Evolutionary conservation across 176 grass and related monocot species (phyloP), one percentile per base, ranked within the genome.

Genomic region (Rhipidocladum racemiflorum): DNA sequence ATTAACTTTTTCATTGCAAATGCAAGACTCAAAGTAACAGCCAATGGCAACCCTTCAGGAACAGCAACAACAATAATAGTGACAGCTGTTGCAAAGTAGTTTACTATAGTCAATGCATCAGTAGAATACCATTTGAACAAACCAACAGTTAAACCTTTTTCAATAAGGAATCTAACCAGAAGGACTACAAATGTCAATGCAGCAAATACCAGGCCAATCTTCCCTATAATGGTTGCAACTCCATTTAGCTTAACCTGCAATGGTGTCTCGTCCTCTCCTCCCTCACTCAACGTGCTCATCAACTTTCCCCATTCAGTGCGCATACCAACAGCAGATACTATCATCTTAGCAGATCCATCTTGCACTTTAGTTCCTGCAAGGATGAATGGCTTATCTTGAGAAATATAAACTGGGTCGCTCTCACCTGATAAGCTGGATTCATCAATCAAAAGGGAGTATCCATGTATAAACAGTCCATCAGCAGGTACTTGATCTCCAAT

Each of bases 1-100:
- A 98, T 98, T 82, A 98, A 83, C 70, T 98, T 91, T 74, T 98
- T 98, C 95, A 98, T 98, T 51, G 95, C 95, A 91, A 93, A 98
- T 67, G 95, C 95, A 81, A 98, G 95, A 86, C 95, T 98, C 75
- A 95, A 81, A 76, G 95, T 97, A 67, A 97, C 95, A 50, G 95
- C 95, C 78, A 97, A 82, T 17, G 95, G 95, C 55, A 98, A 77
- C 43, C 95, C 95, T 79, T 98, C 95, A 76, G 95, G 95, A 84
- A 98, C 95, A 78, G 95, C 95, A 85, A 98, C 95, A 79, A 98
- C 95, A 73, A 98, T 91, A 81, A 98, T 98, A 74, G 95, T 98
- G 61, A 95, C 92, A 29, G 90, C 91, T 63, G 88, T 90, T 48
- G 95, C 95, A 65, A 98, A 98, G 79, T 95, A 95, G 66, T 98